Evolutionary conservation across 345 rosid genomes (phyloP), one percentile per base, ranked within the genome.

Genomic region (Aquilaria yunnanensis): DNA sequence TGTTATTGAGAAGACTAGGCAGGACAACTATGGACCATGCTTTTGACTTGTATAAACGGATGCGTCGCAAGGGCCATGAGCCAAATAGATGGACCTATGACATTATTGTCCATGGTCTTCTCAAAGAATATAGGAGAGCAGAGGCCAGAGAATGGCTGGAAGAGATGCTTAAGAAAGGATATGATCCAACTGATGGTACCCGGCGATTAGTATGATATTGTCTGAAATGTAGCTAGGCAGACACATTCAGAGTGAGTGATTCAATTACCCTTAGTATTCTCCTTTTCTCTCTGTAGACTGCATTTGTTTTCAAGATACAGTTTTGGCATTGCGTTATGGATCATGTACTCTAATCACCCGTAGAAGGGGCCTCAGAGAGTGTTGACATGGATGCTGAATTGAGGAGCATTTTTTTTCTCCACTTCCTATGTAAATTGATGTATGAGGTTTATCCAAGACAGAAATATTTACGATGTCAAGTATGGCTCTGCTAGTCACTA

Each of bases 41-140:
- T 66, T 70, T 47, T 13, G 74, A 74, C 66, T 62, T 79, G 67
- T 82, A 74, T 66, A 62, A 78, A 31, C 68, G 72, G 77, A 64
- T 90, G 47, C 23, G 68, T 43, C 67, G 68, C 56, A 82, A 62
- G 74, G 99, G 99, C 57, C 76, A 76, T 57, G 76, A 71, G 67
- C 95, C 96, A 12, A 75, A 94, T 60, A 61, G 32, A 58, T 66
- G 86, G 90, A 86, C 96, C 16, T 72, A 73, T 14, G 71, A 61
- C 51, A 75, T 77, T 67, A 66, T 93, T 61, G 59, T 69, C 12
- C 46, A 50, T 32, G 76, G 80, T 71, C 77, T 78, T 12, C 61
- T 63, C 23, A 73, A 51, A 66, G 62, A 74, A 4, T 79, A 78
- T 56, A 73, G 68, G 70, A 69, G 5, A 29, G 69, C 12, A 13